Evolutionary conservation across 805 yeast species (phyloP).

Genomic region (Isabelozyma pseudorhagii): DNA sequence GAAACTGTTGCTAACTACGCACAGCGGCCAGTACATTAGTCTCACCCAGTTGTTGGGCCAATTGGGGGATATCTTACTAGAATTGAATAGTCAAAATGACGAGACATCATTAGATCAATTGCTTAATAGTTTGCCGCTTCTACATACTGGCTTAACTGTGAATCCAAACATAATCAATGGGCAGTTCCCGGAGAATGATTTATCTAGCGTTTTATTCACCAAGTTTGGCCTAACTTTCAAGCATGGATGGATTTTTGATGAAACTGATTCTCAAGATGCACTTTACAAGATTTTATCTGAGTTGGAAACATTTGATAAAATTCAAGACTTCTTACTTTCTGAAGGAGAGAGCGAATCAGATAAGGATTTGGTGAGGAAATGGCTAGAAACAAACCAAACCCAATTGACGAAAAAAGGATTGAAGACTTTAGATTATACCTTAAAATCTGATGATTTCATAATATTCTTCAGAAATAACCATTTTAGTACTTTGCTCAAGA

Average conservation of each 20-base stretch:
- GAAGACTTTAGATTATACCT: constrained; percentile 35
- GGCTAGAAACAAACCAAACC: constrained; percentile 61
- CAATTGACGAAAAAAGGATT: constrained; percentile 77
- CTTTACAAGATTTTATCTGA: constrained; percentile 16
- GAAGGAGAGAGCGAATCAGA: constrained; percentile 9
- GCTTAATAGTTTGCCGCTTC: constrained; percentile 54
- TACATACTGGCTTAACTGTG: constrained; percentile 69
- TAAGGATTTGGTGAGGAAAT: constrained; percentile 16
- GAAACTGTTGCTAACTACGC: constrained; percentile 10
- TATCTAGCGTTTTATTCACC: constrained; percentile 55
- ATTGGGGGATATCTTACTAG: constrained; percentile 45
- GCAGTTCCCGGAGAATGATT: constrained; percentile 46
- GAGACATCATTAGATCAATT: constrained; percentile 26
- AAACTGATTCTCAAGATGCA: constrained; percentile 8
- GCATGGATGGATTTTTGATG: constrained; percentile 81
- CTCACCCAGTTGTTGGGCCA: constrained; percentile 44
- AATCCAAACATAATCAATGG: constrained; percentile 62
- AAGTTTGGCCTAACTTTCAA: constrained; percentile 58
- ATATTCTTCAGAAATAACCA: constrained; percentile 90
- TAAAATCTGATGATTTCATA: constrained; percentile 54
- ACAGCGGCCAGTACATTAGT: constrained; percentile 9
- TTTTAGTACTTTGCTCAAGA: constrained; percentile 67
- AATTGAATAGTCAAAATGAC: constrained; percentile 17
- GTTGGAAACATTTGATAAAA: constrained; percentile 44
- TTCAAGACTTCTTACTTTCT: constrained; percentile 53